phyloP scores from a whole-genome alignment of 306 rosid species.

The Senna tora region DNA sequence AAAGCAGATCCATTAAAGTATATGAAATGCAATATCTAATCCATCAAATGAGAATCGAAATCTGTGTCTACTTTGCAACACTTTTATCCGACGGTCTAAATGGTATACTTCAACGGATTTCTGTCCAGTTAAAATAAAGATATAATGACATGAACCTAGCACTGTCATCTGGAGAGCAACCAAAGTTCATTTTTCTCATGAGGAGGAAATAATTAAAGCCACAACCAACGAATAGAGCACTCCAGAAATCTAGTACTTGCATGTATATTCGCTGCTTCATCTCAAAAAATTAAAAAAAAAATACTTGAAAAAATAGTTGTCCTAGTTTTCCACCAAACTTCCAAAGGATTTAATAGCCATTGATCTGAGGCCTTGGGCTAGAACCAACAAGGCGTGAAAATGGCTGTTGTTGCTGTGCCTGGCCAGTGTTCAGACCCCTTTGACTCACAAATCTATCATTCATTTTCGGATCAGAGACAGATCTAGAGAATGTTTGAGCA shows the following conservation, averaged over 20 bases:
- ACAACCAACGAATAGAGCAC: constrained; percentile 12
- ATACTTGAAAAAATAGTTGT: constrained; percentile 5
- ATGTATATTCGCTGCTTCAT: background rate
- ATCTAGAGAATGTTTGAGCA: constrained; percentile 87
- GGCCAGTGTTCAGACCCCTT: constrained; percentile 53
- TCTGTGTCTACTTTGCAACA: no score
- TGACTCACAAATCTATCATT: constrained; percentile 55
- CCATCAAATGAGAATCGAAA: no score
- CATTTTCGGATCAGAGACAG: constrained; percentile 71
- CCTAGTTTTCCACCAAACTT: constrained; percentile 33
- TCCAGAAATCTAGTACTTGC: constrained; percentile 36
- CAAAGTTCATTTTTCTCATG: constrained; percentile 36
- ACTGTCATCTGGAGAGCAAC: constrained; percentile 36
- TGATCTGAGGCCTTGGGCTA: constrained; percentile 76
- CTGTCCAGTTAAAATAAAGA: no score
- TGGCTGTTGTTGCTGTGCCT: constrained; percentile 62
- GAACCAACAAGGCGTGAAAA: constrained; percentile 86
- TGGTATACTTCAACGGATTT: no score
- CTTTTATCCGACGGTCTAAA: no score
- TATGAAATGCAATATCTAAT: no score
- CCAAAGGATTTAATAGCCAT: constrained; percentile 61
- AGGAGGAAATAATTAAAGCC: constrained; percentile 35
- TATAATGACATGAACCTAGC: constrained; percentile 25
- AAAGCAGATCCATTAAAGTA: no score
- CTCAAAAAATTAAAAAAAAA: constrained; percentile 21